Evolutionary conservation across 2,329 filamentous ascomycete species (phyloP).

Genomic region (Trichophyton verrucosum): DNA sequence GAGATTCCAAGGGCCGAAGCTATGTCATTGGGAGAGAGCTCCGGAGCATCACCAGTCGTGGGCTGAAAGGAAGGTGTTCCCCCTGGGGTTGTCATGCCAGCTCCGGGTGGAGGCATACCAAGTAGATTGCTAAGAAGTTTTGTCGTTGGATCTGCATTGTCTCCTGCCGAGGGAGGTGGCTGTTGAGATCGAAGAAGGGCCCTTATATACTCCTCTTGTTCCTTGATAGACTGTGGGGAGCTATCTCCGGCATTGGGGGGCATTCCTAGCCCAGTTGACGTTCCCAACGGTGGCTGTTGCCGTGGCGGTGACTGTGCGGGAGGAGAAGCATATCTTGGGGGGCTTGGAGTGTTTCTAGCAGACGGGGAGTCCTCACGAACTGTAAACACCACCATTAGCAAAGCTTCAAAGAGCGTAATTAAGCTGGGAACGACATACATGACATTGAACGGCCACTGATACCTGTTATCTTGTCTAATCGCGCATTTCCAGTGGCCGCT

Average conservation of each 20-base stretch:
- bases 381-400: constrained; percentile 5
- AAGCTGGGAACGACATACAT: background rate
- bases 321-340: constrained; percentile 4
- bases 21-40: constrained; percentile 21
- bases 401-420: background rate
- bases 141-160: constrained; percentile 23
- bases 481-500: constrained; percentile 43
- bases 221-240: constrained; percentile 24
- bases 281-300: background rate
- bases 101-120: constrained; percentile 16
- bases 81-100: constrained; percentile 18
- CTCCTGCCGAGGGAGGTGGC: constrained; percentile 14
- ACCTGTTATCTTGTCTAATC: constrained; percentile 50
- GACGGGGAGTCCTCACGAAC: constrained; percentile 17
- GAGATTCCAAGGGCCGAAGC: constrained; percentile 34
- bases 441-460: constrained; percentile 42
- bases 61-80: constrained; percentile 13
- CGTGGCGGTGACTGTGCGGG: background rate
- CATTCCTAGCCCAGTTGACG: constrained; percentile 6
- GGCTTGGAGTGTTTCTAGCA: constrained; percentile 8
- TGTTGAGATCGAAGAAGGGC: constrained; percentile 27
- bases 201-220: constrained; percentile 34
- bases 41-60: constrained; percentile 7
- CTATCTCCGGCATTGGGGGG: constrained; percentile 17
- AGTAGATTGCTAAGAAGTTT: constrained; percentile 28